Percentiles rank a stretch among this genome's conserved stretches.
Conservation (phyloP, 108 stramenopile species). For the Halocafeteria seosinensis region DNA sequence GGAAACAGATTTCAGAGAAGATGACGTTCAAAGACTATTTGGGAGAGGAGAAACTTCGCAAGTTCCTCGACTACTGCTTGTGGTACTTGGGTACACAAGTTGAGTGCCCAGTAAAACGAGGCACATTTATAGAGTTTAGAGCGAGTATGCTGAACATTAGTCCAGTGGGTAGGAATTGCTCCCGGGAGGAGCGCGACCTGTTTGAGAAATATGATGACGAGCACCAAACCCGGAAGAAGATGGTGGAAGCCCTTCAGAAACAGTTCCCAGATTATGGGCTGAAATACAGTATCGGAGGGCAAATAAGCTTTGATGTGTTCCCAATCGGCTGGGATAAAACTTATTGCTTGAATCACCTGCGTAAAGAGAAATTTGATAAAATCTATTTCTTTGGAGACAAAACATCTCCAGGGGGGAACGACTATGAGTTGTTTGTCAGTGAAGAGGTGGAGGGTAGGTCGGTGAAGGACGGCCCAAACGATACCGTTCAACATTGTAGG, state of each 20-base stretch:
- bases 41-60: conserved; percentile 91
- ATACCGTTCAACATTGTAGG: conserved; percentile 75
- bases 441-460: conserved; percentile 85
- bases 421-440: conserved; percentile 81
- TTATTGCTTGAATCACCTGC: conserved; percentile 69
- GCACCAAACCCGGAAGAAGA: conserved; percentile 15
- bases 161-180: conserved; percentile 92
- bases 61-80: conserved; percentile 80
- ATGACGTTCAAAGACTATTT: conserved; percentile 32
- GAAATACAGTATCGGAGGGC: conserved; percentile 88
- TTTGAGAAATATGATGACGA: conserved; percentile 81
- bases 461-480: conserved; percentile 69
- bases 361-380: conserved; percentile 70
- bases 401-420: conserved; percentile 95
- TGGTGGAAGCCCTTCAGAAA: conserved; percentile 30
- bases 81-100: conserved; percentile 19
- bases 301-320: conserved; percentile 95
- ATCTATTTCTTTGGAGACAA: conserved; percentile 99
- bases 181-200: conserved; percentile 82
- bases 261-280: conserved; percentile 55
- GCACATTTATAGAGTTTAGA: conserved; percentile 97
- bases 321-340: conserved; percentile 98
- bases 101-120: conserved; percentile 42
- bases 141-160: conserved; percentile 97
- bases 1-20: conserved; percentile 24